A percentile compares a stretch with the other conserved stretches of the same genome.
These are phyloP conservation scores for Dictyostelium capitatum DNA, from an alignment of 78 protist species.

Conservation along the genomic window DNA sequence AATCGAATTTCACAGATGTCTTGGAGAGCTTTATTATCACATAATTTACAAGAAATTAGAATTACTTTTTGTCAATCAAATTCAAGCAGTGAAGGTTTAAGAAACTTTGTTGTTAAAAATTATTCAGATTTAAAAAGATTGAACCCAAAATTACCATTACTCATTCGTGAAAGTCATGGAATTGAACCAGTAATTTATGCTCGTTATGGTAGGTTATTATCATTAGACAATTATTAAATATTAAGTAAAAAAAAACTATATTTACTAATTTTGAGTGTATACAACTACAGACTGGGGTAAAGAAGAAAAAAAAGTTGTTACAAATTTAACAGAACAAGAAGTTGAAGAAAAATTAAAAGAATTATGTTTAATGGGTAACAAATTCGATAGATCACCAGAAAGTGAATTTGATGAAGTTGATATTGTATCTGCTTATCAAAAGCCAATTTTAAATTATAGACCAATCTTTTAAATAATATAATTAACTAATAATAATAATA, in stretches of 20 bases:
- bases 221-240: not conserved
- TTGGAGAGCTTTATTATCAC: constrained; percentile 83
- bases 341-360: constrained; percentile 80
- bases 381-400: constrained; percentile 71
- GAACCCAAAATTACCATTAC: constrained; percentile 75
- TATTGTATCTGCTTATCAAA: constrained; percentile 61
- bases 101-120: constrained; percentile 77
- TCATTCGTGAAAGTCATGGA: constrained; percentile 76
- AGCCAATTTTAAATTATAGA: constrained; percentile 37
- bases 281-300: constrained; percentile 79
- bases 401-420: constrained; percentile 55
- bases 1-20: constrained; percentile 34
- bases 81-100: constrained; percentile 73
- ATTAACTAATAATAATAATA: constrained; percentile 12
- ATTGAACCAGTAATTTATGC: constrained; percentile 79
- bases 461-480: constrained; percentile 43
- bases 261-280: not conserved
- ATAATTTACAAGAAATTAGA: constrained; percentile 77
- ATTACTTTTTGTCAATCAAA: constrained; percentile 49
- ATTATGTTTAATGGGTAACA: constrained; percentile 66
- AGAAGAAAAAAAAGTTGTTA: constrained; percentile 73
- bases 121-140: constrained; percentile 68
- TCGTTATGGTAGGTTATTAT: constrained; percentile 50
- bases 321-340: constrained; percentile 76
- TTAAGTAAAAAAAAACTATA: not conserved